Conservation (phyloP, 2,329 filamentous ascomycete species). For the Cladosporium phlei region DNA sequence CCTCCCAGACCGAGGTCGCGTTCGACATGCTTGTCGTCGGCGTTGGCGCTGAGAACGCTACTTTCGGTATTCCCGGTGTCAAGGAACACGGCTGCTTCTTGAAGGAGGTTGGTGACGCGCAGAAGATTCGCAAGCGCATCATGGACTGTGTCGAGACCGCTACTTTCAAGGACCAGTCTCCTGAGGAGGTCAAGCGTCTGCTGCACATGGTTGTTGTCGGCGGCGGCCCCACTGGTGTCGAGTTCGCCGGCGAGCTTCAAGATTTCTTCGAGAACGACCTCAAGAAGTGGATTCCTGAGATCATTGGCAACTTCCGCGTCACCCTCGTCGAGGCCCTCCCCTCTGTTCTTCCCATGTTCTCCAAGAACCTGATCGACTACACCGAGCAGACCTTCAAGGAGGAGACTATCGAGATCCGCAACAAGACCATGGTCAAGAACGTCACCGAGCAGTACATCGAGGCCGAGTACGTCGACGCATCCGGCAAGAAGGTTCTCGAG, state of each 20-base stretch:
- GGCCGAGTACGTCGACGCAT: constrained; percentile 74
- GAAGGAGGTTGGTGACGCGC: constrained; percentile 95
- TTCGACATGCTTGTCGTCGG: constrained; percentile 98
- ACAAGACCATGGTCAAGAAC: constrained; percentile 98
- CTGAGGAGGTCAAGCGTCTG: constrained; percentile 85
- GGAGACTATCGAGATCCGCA: constrained; percentile 94
- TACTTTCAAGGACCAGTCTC: constrained; percentile 90
- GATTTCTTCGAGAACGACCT: constrained; percentile 99
- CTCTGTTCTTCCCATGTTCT: constrained; percentile 94
- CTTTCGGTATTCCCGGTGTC: constrained; percentile 93
- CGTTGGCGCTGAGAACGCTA: constrained; percentile 96
- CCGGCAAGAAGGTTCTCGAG: constrained; percentile 77
- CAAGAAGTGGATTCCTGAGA: constrained; percentile 95
- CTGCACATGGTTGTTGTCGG: constrained; percentile 89
- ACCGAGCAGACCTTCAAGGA: constrained; percentile 99
- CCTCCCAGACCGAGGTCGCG: constrained; percentile 77
- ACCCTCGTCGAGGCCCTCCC: constrained; percentile 96
- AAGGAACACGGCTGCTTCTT: constrained; percentile 94
- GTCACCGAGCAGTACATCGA: constrained; percentile 91
- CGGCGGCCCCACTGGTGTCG: constrained; percentile 92
- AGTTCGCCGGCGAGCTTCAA: constrained; percentile 96
- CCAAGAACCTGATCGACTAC: constrained; percentile 98
- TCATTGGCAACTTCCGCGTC: constrained; percentile 91
- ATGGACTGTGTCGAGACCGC: constrained; percentile 99
- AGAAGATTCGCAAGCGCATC: constrained; percentile 94